Evolutionary conservation across 352 stramenopile species (phyloP).

Genomic region (Phytophthora cactorum): DNA sequence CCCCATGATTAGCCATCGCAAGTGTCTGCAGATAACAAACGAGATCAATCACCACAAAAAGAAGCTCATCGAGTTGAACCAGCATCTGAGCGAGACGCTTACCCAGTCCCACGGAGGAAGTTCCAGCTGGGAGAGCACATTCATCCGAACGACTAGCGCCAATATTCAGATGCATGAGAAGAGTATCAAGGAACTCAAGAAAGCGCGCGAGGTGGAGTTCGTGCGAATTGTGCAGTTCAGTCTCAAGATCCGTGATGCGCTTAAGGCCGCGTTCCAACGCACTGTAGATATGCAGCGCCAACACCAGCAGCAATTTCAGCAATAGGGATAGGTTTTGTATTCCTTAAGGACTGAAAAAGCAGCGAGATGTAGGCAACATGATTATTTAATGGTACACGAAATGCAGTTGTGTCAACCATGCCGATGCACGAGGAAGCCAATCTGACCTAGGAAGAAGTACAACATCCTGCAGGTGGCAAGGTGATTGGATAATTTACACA

Average conservation of each 20-base stretch:
- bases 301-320: slow-evolving; percentile 29
- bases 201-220: slow-evolving; percentile 71
- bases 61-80: slow-evolving; percentile 44
- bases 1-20: slow-evolving; percentile 53
- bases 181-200: slow-evolving; percentile 44
- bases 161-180: slow-evolving; percentile 56
- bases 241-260: slow-evolving; percentile 44
- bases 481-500: slow-evolving; percentile 7
- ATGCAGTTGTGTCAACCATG: slow-evolving; percentile 51
- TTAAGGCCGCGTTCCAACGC: slow-evolving; percentile 51
- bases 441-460: slow-evolving; percentile 84
- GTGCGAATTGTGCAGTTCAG: slow-evolving; percentile 81
- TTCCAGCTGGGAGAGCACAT: slow-evolving; percentile 44
- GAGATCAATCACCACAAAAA: slow-evolving; percentile 53
- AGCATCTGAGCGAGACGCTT: slow-evolving; percentile 49
- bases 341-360: background rate
- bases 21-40: slow-evolving; percentile 58
- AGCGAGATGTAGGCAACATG: slow-evolving; percentile 23
- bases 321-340: slow-evolving; percentile 1
- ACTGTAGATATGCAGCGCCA: slow-evolving; percentile 39
- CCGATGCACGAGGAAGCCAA: slow-evolving; percentile 80
- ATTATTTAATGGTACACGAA: slow-evolving; percentile 44
- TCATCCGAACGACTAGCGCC: slow-evolving; percentile 49
- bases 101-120: slow-evolving; percentile 36
- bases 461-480: slow-evolving; percentile 57